Evolutionary conservation across 2,329 filamentous ascomycete species (phyloP), one percentile per base, ranked within the genome.

Genomic region (Fusarium albosuccineum): DNA sequence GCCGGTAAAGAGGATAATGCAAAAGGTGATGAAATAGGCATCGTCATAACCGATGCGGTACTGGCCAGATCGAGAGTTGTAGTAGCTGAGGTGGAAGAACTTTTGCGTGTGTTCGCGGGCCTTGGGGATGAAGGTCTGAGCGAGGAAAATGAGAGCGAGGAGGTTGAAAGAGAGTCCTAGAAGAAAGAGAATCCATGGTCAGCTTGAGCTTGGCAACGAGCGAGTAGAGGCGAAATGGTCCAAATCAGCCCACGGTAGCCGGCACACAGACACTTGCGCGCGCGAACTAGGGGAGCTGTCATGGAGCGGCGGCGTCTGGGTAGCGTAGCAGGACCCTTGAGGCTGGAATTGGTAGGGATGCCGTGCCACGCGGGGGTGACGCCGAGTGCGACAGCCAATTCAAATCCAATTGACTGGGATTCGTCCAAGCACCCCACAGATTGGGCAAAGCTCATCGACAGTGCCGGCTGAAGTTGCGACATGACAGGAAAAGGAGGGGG

Each of bases 11-110:
- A 94, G 86, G 57, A 97, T 85, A 70, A 97, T 87, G 83, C 91
- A 95, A 29, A 94, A 93, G 10, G 87, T 78, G 57, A 97, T 90
- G 74, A 97, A 89, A 78, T 91, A 93, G 66, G 88, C 82, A 80
- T 99, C 96, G 74, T 97, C 90, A 77, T 85, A 86, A 64, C 96
- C 95, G 70, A 91, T 87, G 46, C 87, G 87, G 79, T 97, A 98
- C 63, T 86, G 81, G 44, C 88, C 89, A 1, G 89, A 88, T 8
- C 82, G 75, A 0, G 88, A 80, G 76, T 95, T 92, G 79, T 91
- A 90, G 82, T 98, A 96, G 60, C 92, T 94, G 60, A 97, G 86
- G 58, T 89, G 87, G 81, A 97, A 94, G 83, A 97, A 97, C 72
- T 94, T 96, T 74, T 86, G 85, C n/a, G 94, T 97, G 74, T 92